These are phyloP conservation scores for Metroxylon sagu DNA, from an alignment of 176 grass and related monocot genomes.

Conservation along the genomic window DNA sequence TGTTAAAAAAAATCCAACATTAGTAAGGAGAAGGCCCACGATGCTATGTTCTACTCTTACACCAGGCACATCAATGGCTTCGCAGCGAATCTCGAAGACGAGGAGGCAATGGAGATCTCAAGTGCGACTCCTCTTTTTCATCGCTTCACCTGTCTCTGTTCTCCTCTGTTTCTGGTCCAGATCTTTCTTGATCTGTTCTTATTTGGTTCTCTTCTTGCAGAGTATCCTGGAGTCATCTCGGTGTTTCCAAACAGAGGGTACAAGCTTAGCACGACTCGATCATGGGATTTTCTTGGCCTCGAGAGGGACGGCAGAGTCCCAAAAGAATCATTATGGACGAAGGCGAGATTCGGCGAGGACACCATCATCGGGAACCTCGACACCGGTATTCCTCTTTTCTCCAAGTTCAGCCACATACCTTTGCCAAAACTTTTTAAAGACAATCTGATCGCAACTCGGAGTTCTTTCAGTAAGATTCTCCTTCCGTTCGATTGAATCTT, in stretches of 20 bases:
- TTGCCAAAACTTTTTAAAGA: no score
- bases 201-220: slow-evolving; percentile 11
- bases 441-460: no score
- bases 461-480: no score
- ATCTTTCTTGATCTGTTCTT: no score
- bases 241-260: slow-evolving; percentile 59
- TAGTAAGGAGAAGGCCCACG: slow-evolving; percentile 21
- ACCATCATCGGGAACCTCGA: slow-evolving; percentile 75
- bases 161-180: no score
- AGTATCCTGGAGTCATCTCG: slow-evolving; percentile 48
- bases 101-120: slow-evolving; percentile 32
- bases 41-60: slow-evolving; percentile 84
- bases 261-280: slow-evolving; percentile 68
- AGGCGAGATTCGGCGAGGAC: slow-evolving; percentile 50
- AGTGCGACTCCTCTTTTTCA: slow-evolving; percentile 19
- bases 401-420: neutral
- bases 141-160: no score
- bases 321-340: slow-evolving; percentile 46
- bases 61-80: slow-evolving; percentile 76
- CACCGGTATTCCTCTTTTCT: slow-evolving; percentile 28
- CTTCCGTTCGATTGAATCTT: no score
- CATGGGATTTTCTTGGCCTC: slow-evolving; percentile 76
- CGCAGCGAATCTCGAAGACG: slow-evolving; percentile 47
- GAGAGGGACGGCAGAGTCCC: slow-evolving; percentile 36
- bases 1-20: neutral